These are phyloP conservation scores for Fusarium sarcochroum DNA, from an alignment of 2,329 filamentous ascomycete species.

Conservation along the genomic window DNA sequence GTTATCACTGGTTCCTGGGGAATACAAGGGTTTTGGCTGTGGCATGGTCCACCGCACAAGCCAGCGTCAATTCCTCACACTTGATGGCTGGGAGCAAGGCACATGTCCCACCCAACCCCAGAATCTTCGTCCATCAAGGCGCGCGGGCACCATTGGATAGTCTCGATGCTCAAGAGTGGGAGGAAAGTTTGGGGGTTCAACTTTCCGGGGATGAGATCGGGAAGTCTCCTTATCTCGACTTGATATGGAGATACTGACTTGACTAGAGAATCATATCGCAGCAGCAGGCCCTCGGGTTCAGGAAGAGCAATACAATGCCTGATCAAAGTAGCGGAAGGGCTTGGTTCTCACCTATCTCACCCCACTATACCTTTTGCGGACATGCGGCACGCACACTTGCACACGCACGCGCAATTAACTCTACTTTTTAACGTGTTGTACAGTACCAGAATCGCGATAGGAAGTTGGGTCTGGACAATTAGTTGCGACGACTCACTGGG, in stretches of 20 bases:
- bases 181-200: constrained; percentile 38
- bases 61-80: background rate
- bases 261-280: constrained; percentile 30
- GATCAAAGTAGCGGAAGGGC: background rate
- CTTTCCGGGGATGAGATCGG: constrained; percentile 14
- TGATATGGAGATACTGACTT: background rate
- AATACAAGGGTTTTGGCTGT: constrained; percentile 16
- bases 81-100: constrained; percentile 11
- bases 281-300: constrained; percentile 9
- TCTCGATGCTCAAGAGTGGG: constrained; percentile 35
- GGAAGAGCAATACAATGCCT: constrained; percentile 37
- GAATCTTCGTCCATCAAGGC: constrained; percentile 37
- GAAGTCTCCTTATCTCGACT: constrained; percentile 37
- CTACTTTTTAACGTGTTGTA: constrained; percentile 20
- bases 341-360: constrained; percentile 18
- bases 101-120: constrained; percentile 42
- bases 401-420: constrained; percentile 34
- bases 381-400: constrained; percentile 7
- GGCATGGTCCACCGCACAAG: constrained; percentile 6
- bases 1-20: constrained; percentile 36
- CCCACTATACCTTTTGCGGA: constrained; percentile 38
- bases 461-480: constrained; percentile 11
- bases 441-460: constrained; percentile 26
- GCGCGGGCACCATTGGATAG: constrained; percentile 42
- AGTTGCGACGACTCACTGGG: constrained; percentile 16